Conservation (phyloP, 1,284 basidiomycete species). For the Malassezia yamatoensis region DNA sequence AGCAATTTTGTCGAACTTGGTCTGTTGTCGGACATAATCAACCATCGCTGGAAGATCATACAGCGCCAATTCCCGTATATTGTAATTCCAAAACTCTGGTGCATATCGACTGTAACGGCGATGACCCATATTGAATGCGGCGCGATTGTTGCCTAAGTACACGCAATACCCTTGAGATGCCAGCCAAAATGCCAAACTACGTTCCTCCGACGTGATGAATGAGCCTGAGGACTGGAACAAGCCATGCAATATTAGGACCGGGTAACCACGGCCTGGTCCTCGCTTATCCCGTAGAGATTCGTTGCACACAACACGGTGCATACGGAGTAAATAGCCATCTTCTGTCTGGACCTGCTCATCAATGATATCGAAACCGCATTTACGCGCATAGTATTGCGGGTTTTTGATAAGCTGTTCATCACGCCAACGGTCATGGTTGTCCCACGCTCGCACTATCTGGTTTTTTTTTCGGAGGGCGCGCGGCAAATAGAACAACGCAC, state of each 20-base stretch:
- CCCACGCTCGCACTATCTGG: constrained; percentile 49
- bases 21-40: constrained; percentile 55
- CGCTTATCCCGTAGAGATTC: constrained; percentile 37
- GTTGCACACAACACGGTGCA: constrained; percentile 53
- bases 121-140: constrained; percentile 59
- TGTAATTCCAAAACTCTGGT: constrained; percentile 60
- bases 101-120: constrained; percentile 51
- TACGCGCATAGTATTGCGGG: constrained; percentile 55
- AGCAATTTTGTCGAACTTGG: constrained; percentile 55
- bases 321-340: constrained; percentile 55
- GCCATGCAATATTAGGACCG: constrained; percentile 58
- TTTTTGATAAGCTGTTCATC: constrained; percentile 53
- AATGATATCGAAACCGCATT: constrained; percentile 55
- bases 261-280: constrained; percentile 52
- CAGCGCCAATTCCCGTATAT: constrained; percentile 57
- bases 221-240: constrained; percentile 58
- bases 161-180: constrained; percentile 56
- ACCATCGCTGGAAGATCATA: constrained; percentile 58
- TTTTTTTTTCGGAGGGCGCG: constrained; percentile 5
- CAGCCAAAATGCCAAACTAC: constrained; percentile 58
- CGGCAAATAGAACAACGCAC: constrained; percentile 24
- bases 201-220: constrained; percentile 58
- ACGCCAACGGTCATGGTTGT: constrained; percentile 52
- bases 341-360: constrained; percentile 56
- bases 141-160: constrained; percentile 58